Evolutionary conservation across 768 basidiomycete genomes (phyloP).

Genomic region (Tricholoma matsutake): DNA sequence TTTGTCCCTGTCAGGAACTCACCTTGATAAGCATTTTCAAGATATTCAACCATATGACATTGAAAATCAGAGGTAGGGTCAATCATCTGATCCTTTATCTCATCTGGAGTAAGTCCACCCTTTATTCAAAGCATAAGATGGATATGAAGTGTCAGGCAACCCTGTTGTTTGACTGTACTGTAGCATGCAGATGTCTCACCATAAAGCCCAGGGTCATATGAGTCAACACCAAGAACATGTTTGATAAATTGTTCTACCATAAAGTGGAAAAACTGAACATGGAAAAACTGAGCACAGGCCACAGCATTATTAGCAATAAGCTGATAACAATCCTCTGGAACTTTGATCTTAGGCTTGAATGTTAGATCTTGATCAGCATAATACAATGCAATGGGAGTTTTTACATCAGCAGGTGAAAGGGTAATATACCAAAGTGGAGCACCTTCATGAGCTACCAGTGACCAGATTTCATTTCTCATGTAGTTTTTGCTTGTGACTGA

Average conservation of each 20-base stretch:
- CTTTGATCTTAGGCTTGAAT: constrained; percentile 17
- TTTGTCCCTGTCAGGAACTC: constrained; percentile 2
- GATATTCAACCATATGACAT: constrained; percentile 1
- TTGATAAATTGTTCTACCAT: constrained; percentile 15
- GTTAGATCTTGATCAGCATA: constrained; percentile 21
- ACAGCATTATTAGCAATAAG: constrained; percentile 25
- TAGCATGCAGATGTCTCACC: constrained; percentile 27
- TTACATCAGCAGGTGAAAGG: constrained; percentile 26
- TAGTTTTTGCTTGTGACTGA: too few relatives aligned
- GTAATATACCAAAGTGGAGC: constrained; percentile 39
- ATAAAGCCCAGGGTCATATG: constrained; percentile 21
- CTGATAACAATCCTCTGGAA: constrained; percentile 8
- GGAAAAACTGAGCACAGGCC: too few relatives aligned
- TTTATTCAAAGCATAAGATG: constrained; percentile 28
- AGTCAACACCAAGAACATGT: constrained; percentile 16
- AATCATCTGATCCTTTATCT: constrained; percentile 3
- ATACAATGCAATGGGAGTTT: constrained; percentile 32
- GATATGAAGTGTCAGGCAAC: constrained; percentile 24
- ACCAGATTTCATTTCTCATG: too few relatives aligned
- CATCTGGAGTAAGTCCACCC: constrained; percentile 9
- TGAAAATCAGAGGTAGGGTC: constrained; percentile 10
- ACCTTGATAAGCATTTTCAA: constrained; percentile 5
- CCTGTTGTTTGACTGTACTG: constrained; percentile 31
- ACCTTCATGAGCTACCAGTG: too few relatives aligned
- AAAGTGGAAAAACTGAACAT: constrained; percentile 31